Evolutionary conservation across 2,329 filamentous ascomycete species (phyloP).

Genomic region (Phialophora tarda): DNA sequence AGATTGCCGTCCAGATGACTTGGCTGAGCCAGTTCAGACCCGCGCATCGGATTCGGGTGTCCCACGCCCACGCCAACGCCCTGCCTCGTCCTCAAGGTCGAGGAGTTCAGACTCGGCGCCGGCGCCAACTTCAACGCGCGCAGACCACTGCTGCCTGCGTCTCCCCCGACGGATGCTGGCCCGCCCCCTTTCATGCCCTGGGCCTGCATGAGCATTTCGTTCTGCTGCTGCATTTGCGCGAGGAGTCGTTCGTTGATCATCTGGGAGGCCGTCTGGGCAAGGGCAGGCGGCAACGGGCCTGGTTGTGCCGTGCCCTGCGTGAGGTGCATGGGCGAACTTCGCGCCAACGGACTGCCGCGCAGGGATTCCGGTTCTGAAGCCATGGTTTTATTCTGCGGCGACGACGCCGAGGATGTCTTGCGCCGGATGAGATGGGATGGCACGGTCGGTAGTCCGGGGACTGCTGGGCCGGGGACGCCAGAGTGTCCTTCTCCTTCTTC

Average conservation of each 20-base stretch:
- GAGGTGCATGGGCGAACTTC: neutral
- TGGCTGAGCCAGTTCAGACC: neutral
- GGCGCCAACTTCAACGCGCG: constrained; percentile 8
- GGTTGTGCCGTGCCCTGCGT: neutral
- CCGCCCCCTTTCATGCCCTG: constrained; percentile 1
- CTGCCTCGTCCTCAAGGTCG: constrained; percentile 5
- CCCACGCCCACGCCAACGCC: neutral
- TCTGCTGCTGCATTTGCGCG: constrained; percentile 24
- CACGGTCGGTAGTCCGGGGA: neutral
- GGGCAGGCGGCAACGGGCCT: neutral
- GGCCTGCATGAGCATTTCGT: constrained; percentile 14
- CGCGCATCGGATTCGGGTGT: neutral
- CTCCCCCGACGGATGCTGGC: too few relatives aligned
- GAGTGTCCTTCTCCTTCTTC: neutral
- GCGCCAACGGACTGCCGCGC: neutral
- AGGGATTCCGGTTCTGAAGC: neutral
- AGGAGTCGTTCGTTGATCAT: constrained; percentile 10
- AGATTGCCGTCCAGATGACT: neutral
- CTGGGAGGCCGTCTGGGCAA: neutral
- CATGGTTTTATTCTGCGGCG: neutral
- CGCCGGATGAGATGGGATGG: constrained; percentile 2
- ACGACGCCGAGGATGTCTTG: constrained; percentile 1
- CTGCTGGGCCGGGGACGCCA: neutral
- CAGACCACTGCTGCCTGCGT: neutral
- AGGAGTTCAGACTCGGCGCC: neutral